Evolutionary conservation across 805 yeast species (phyloP).

Genomic region (Candida chilensis): DNA sequence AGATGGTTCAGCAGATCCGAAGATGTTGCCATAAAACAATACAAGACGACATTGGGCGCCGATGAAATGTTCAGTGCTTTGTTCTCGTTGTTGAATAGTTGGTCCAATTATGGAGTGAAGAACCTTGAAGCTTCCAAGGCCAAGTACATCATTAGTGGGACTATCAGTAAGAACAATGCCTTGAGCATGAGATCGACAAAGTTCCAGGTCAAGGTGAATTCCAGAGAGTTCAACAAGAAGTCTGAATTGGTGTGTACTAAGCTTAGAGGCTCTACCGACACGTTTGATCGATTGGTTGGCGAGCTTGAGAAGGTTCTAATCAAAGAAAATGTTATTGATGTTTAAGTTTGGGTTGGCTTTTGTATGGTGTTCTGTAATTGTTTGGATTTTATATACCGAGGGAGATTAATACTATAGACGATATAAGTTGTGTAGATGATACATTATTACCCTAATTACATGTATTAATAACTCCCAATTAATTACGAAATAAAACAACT

Average conservation of each 20-base stretch:
- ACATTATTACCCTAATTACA: no score
- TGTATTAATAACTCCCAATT: no score
- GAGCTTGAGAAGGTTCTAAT: slow-evolving; percentile 59
- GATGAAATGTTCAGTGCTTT: slow-evolving; percentile 59
- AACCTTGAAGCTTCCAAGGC: slow-evolving; percentile 37
- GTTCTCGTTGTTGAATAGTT: slow-evolving; percentile 49
- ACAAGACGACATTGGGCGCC: slow-evolving; percentile 24
- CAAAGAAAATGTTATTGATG: slow-evolving; percentile 53
- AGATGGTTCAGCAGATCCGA: slow-evolving; percentile 31
- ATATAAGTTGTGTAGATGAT: no score
- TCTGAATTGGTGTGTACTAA: slow-evolving; percentile 53
- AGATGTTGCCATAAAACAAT: slow-evolving; percentile 15
- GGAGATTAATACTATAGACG: no score
- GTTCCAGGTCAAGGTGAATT: slow-evolving; percentile 44
- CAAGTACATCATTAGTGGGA: slow-evolving; percentile 43
- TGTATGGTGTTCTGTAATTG: no score
- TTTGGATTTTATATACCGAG: no score
- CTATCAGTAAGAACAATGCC: slow-evolving; percentile 51
- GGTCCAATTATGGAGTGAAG: slow-evolving; percentile 66
- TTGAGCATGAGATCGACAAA: slow-evolving; percentile 55
- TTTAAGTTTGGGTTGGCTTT: no score
- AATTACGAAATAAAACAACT: no score
- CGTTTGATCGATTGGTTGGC: slow-evolving; percentile 47
- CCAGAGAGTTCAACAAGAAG: slow-evolving; percentile 28
- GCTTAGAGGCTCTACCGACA: slow-evolving; percentile 55